These are phyloP conservation scores for Candida sp. DNA, from an alignment of 1,139 yeast genomes.

Conservation along the genomic window DNA sequence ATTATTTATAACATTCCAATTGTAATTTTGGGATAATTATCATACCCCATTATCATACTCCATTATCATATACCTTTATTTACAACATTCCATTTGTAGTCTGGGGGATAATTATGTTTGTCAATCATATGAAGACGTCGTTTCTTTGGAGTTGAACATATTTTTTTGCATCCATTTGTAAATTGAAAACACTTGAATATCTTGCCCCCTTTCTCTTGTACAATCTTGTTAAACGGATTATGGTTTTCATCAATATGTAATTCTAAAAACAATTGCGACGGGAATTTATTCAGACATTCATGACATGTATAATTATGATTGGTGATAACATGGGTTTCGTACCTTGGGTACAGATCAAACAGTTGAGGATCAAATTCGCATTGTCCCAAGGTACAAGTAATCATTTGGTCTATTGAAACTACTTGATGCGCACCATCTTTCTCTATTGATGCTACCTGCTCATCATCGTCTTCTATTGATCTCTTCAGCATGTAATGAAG, in stretches of 20 bases:
- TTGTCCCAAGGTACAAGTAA: slow-evolving; percentile 11
- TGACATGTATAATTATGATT: slow-evolving; percentile 30
- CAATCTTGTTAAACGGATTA: slow-evolving; percentile 41
- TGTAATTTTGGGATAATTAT: too few relatives aligned
- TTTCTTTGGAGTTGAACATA: slow-evolving; percentile 26
- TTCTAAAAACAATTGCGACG: slow-evolving; percentile 32
- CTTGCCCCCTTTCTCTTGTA: slow-evolving; percentile 33
- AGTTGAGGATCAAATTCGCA: slow-evolving; percentile 6
- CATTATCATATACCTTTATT: slow-evolving; percentile 20
- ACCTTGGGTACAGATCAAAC: slow-evolving; percentile 17
- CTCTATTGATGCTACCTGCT: too few relatives aligned
- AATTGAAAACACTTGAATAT: slow-evolving; percentile 40
- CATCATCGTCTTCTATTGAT: slow-evolving; percentile 11
- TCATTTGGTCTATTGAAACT: neutral
- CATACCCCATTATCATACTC: too few relatives aligned
- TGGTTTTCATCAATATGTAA: slow-evolving; percentile 54
- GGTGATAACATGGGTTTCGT: slow-evolving; percentile 27
- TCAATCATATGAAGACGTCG: slow-evolving; percentile 47
- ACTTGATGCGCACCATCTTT: neutral
- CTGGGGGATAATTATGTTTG: slow-evolving; percentile 46
- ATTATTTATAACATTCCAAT: too few relatives aligned
- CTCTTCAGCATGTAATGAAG: slow-evolving; percentile 8
- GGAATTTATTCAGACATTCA: slow-evolving; percentile 41
- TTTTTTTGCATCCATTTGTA: slow-evolving; percentile 27
- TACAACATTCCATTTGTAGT: slow-evolving; percentile 37